phyloP scores from a whole-genome alignment of 495 filamentous ascomycete species.

The Neurospora sp. region DNA sequence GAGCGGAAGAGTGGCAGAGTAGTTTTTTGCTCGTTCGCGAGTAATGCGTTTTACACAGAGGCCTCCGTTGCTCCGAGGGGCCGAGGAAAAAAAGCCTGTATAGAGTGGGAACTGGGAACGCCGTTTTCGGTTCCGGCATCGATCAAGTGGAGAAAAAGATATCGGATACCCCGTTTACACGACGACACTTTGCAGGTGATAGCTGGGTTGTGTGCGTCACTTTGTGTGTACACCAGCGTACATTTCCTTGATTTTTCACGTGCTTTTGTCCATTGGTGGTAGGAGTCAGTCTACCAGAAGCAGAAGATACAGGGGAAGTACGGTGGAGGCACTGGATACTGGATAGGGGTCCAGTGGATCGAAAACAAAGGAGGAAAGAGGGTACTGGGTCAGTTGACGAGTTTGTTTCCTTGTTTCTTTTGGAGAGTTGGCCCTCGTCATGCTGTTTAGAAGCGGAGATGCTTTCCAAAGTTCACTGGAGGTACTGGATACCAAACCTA shows the following conservation, averaged over 20 bases:
- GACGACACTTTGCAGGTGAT: neutral
- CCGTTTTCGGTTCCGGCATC: neutral
- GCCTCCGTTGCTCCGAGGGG: neutral
- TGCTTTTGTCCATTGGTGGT: neutral
- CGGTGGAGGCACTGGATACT: neutral
- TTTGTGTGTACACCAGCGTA: neutral
- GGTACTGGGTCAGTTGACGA: neutral
- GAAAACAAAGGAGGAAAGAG: neutral
- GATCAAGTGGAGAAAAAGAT: neutral
- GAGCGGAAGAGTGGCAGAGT: neutral
- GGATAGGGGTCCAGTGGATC: neutral
- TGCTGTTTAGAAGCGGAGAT: neutral
- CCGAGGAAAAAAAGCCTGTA: neutral
- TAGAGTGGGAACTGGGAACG: neutral
- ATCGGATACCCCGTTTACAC: neutral
- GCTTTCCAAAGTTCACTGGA: neutral
- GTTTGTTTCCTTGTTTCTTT: neutral
- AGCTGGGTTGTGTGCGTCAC: neutral
- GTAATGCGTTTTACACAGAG: neutral
- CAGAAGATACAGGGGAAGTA: neutral
- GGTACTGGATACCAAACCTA: neutral
- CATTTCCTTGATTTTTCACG: neutral
- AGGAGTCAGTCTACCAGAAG: neutral
- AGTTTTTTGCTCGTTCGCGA: neutral
- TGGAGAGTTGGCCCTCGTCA: neutral